Conservation (phyloP, 345 rosid genomes). For the Rhodamnia rubescens region DNA sequence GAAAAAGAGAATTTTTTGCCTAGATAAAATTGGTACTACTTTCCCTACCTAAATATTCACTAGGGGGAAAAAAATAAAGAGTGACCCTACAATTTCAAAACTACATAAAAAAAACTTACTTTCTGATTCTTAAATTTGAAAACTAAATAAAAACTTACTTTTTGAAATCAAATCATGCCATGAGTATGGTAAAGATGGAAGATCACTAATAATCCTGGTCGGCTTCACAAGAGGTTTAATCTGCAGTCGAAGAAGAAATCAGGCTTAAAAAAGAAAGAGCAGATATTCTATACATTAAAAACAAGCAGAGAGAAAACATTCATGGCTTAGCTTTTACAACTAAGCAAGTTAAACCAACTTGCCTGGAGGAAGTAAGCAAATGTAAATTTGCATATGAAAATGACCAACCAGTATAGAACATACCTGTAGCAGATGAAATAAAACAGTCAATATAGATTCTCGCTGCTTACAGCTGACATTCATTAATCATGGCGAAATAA, state of each 20-base stretch:
- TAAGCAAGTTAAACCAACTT: constrained; percentile 14
- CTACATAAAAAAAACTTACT: background rate
- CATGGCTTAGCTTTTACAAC: background rate
- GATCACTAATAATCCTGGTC: constrained; percentile 35
- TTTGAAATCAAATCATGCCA: constrained; percentile 96
- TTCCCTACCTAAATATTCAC: background rate
- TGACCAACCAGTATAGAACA: constrained; percentile 88
- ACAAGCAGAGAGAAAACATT: background rate
- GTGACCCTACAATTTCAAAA: background rate
- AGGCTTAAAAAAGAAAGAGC: background rate
- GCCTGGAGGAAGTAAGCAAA: constrained; percentile 99
- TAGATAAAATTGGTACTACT: background rate
- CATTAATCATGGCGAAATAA: background rate
- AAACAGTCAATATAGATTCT: background rate
- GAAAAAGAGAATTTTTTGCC: background rate
- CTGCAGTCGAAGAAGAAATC: constrained; percentile 29
- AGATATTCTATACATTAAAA: background rate
- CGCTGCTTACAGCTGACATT: background rate
- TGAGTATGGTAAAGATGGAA: constrained; percentile 44
- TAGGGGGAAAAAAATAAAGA: background rate
- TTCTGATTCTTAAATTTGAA: background rate
- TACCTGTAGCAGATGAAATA: constrained; percentile 38
- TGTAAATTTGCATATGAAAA: constrained; percentile 73
- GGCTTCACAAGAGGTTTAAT: constrained; percentile 83
- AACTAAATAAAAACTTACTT: constrained; percentile 30